Evolutionary conservation across 192 early-diverging fungal species (phyloP), one percentile per base, ranked within the genome.

Genomic region (Umbelopsis sp.): DNA sequence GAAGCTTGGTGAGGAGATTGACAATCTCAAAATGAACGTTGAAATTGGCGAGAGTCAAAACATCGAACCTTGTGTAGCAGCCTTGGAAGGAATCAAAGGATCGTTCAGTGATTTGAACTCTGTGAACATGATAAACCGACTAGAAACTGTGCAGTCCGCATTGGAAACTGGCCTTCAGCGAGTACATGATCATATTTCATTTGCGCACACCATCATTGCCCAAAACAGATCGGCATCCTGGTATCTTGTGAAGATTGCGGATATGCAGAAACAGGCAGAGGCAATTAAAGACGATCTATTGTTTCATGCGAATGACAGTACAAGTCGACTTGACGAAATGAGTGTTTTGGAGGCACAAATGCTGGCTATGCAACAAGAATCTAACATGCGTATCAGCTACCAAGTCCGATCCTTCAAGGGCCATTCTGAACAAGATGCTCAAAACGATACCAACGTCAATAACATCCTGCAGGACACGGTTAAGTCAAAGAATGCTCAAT

Each of bases 341-440:
- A 70, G 44, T 50, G 49, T 53, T 7, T 70, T 50, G 4, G 68
- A 70, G 32, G 45, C 45, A 22, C 49, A 70, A 24, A 53, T 70
- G 47, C 21, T 44, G 31, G 45, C 22, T 8, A 50, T 36, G 21
- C 31, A 44, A 7, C 34, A 70, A 22, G 45, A 47, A 53, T 38
- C 52, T 22, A 53, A 41, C n/a, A 53, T 53, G 45, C 47, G 52
- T 21, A 70, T 70, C 24, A 70, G 32, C 12, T 70, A 70, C 31
- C 68, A 45, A 2, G 52, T 53, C 10, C 45, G 68, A 22, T 70
- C 47, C 10, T 70, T 53, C 17, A 25, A 52, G 12, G 68, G 68
- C 21, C 26, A 44, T 24, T 14, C 9, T 1, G 22, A 50, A 22
- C 31, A 70, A 53, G 47, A 34, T 41, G 52, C 47, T 17, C 45